Conservation (phyloP, 805 yeast species). For the Saturnispora gosingensis region DNA sequence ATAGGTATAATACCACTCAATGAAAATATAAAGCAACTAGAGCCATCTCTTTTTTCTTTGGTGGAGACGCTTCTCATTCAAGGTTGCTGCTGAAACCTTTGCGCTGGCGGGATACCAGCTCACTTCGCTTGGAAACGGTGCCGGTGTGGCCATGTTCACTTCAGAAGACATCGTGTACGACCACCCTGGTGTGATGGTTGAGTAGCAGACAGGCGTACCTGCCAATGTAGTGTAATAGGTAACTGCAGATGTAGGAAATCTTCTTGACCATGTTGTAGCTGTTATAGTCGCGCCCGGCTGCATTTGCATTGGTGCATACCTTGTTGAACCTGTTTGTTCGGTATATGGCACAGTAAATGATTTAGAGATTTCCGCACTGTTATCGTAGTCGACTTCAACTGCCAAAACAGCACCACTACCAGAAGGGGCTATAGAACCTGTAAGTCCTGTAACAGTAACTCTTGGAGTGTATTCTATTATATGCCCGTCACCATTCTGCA, state of each 20-base stretch:
- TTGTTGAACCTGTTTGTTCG: slow-evolving; percentile 64
- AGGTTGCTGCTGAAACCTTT: slow-evolving; percentile 32
- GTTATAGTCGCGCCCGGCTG: slow-evolving; percentile 76
- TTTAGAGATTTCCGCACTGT: slow-evolving; percentile 28
- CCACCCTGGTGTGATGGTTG: slow-evolving; percentile 87
- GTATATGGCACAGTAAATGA: slow-evolving; percentile 68
- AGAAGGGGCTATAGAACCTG: slow-evolving; percentile 48
- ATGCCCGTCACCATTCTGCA: slow-evolving; percentile 31
- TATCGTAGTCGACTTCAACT: slow-evolving; percentile 28
- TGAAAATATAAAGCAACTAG: slow-evolving; percentile 13
- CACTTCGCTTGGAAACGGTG: slow-evolving; percentile 53
- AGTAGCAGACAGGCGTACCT: slow-evolving; percentile 34
- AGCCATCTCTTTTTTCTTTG: slow-evolving; percentile 23
- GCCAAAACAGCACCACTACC: slow-evolving; percentile 40
- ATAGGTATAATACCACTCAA: neutral
- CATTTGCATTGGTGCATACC: slow-evolving; percentile 88
- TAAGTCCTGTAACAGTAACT: slow-evolving; percentile 61
- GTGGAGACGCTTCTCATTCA: slow-evolving; percentile 15
- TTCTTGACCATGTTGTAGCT: slow-evolving; percentile 52
- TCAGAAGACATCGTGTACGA: slow-evolving; percentile 54
- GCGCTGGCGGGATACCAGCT: slow-evolving; percentile 58
- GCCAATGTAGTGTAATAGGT: slow-evolving; percentile 45
- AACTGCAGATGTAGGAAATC: slow-evolving; percentile 59
- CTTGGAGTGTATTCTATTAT: slow-evolving; percentile 62
- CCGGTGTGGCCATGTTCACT: slow-evolving; percentile 63